Percentiles rank a stretch among this genome's conserved stretches.
phyloP scores from a whole-genome alignment of 192 early-diverging fungal species.

The Entophlyctis helioformis region DNA sequence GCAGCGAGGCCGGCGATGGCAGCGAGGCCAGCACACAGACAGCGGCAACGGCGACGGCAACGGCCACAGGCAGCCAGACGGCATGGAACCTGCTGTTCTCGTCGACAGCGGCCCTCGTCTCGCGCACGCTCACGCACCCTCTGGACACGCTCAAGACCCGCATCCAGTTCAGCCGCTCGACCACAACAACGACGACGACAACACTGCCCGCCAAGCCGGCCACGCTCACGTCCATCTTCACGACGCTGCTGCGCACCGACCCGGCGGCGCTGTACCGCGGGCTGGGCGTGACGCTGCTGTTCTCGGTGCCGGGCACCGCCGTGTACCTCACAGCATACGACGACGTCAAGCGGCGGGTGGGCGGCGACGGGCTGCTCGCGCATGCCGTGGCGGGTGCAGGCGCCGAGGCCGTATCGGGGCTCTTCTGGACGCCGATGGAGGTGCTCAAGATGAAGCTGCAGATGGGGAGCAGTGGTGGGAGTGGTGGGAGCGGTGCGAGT shows the following conservation, averaged over 20 bases:
- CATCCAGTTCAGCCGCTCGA: conserved; percentile 34
- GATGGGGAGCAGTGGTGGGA: no score
- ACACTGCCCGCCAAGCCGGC: conserved; percentile 1
- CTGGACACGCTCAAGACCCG: conserved; percentile 69
- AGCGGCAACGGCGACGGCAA: no score
- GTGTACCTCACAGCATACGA: conserved; percentile 66
- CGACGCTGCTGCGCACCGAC: no score
- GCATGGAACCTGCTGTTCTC: conserved; percentile 15
- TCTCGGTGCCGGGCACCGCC: conserved; percentile 61
- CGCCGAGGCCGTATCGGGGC: conserved; percentile 55
- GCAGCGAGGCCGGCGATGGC: no score
- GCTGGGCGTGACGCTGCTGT: conserved; percentile 48
- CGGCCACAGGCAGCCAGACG: no score
- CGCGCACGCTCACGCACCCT: conserved; percentile 57
- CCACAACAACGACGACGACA: conserved; percentile 5
- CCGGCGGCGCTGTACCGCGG: conserved; percentile 50
- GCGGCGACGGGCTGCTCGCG: conserved; percentile 28
- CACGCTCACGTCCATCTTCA: not conserved
- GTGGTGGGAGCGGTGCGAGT: no score
- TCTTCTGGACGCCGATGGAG: conserved; percentile 81
- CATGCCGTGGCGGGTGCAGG: conserved; percentile 42
- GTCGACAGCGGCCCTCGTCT: conserved; percentile 37
- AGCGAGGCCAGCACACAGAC: no score
- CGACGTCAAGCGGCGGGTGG: conserved; percentile 28
- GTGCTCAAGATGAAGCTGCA: conserved; percentile 67